These are phyloP conservation scores for Uronychia binucleata DNA, from an alignment of 73 alveolate genomes.

Conservation along the genomic window DNA sequence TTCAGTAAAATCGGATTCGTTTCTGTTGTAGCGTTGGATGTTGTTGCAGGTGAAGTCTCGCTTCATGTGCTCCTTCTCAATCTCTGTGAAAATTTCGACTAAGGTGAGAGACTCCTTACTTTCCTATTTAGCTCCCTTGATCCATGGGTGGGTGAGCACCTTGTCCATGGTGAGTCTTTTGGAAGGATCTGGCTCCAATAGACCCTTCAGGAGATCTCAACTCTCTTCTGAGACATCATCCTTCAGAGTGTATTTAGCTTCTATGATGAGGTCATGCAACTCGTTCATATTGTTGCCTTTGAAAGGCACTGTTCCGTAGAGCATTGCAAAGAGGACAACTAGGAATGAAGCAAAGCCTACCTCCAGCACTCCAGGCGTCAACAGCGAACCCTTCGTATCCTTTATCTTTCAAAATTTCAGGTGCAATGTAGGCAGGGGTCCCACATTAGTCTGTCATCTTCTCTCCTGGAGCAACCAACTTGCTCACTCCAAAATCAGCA, in stretches of 20 bases:
- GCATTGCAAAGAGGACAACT: conserved; percentile 48
- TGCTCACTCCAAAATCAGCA: conserved; percentile 53
- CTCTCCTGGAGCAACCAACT: conserved; percentile 25
- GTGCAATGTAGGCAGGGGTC: conserved; percentile 2
- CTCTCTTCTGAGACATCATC: conserved; percentile 46
- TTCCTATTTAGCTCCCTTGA: conserved; percentile 29
- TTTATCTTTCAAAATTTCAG: conserved; percentile 32
- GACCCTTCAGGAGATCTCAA: conserved; percentile 60
- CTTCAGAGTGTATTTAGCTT: conserved; percentile 22
- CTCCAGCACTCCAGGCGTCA: conserved; percentile 46
- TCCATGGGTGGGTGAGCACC: conserved; percentile 86
- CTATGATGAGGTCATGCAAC: conserved; percentile 33
- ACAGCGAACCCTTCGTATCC: conserved; percentile 47
- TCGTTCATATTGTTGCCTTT: conserved; percentile 48
- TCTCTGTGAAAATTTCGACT: conserved; percentile 39
- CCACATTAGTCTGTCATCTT: conserved; percentile 52
- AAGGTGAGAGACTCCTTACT: neutral
- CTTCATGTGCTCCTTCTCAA: conserved; percentile 44
- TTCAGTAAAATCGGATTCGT: conserved; percentile 53
- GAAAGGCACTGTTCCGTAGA: conserved; percentile 42
- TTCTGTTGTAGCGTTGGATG: conserved; percentile 57
- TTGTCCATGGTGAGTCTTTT: conserved; percentile 73
- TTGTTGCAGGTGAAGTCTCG: conserved; percentile 59
- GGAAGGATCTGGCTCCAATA: conserved; percentile 75
- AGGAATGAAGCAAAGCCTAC: neutral